Conservation (phyloP, 2,329 filamentous ascomycete species). For the Fusarium sp. region DNA sequence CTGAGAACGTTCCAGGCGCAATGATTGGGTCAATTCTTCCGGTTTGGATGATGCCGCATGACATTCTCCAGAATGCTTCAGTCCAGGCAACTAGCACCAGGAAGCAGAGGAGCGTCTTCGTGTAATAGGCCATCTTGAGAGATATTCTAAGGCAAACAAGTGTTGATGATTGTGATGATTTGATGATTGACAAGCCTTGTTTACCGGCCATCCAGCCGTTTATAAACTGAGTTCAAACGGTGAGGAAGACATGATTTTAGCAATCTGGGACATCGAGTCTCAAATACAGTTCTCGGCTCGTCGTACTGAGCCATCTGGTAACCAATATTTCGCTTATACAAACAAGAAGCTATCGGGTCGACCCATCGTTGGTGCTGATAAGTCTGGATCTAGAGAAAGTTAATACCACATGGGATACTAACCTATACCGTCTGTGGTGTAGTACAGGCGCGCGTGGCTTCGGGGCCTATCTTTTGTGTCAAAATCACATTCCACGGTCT, state of each 20-base stretch:
- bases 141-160: background rate
- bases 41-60: conserved; percentile 41
- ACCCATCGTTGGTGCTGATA: conserved; percentile 1
- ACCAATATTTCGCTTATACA: background rate
- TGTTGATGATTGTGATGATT: background rate
- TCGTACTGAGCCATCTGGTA: conserved; percentile 2
- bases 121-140: conserved; percentile 24
- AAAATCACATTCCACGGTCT: conserved; percentile 24
- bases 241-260: background rate
- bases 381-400: conserved; percentile 17
- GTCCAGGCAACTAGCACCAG: conserved; percentile 16
- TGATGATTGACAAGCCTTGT: conserved; percentile 13
- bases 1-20: conserved; percentile 33
- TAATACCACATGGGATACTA: conserved; percentile 14
- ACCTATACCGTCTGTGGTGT: conserved; percentile 10
- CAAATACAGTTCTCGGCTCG: conserved; percentile 22
- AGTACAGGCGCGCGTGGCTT: conserved; percentile 5
- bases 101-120: conserved; percentile 16
- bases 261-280: conserved; percentile 23
- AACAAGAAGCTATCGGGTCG: conserved; percentile 7
- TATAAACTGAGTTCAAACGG: conserved; percentile 1
- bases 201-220: conserved; percentile 10
- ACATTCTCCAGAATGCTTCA: conserved; percentile 44
- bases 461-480: conserved; percentile 15
- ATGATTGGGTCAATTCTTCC: conserved; percentile 40